phyloP scores from a whole-genome alignment of 768 basidiomycete species.

The Tricholoma hemisulphureum region DNA sequence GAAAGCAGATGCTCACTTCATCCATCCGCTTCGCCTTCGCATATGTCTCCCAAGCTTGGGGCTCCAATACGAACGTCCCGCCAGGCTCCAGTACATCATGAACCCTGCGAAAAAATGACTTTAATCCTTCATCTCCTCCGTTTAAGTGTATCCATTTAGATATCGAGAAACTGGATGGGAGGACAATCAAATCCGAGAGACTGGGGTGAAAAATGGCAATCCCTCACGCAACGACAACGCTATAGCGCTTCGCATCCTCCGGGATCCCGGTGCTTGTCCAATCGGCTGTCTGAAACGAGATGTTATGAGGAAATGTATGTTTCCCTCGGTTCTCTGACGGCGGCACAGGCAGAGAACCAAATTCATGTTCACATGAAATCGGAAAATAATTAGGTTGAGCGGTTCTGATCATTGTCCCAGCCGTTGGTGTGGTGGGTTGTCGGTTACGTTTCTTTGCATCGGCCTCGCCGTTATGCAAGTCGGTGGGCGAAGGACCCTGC shows the following conservation, averaged over 20 bases:
- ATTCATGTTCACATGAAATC: conserved; percentile 68
- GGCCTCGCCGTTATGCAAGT: background rate
- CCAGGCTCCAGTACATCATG: conserved; percentile 55
- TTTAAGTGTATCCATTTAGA: conserved; percentile 94
- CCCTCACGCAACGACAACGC: conserved; percentile 77
- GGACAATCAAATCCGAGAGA: background rate
- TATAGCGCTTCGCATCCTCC: conserved; percentile 63
- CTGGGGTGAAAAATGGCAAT: background rate
- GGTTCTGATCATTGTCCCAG: background rate
- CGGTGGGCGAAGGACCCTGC: conserved; percentile 41
- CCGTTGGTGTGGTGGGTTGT: background rate
- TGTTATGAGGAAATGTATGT: conserved; percentile 71
- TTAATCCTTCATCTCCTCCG: conserved; percentile 70
- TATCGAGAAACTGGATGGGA: conserved; percentile 64
- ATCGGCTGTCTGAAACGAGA: conserved; percentile 69
- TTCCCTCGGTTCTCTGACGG: conserved; percentile 31
- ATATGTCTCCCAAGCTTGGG: conserved; percentile 85
- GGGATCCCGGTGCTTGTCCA: conserved; percentile 61
- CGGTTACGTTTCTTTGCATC: conserved; percentile 26
- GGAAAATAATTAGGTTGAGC: conserved; percentile 63
- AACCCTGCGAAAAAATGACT: conserved; percentile 63
- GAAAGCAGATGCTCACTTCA: conserved; percentile 36
- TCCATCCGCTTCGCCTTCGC: conserved; percentile 72
- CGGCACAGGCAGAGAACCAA: conserved; percentile 74
- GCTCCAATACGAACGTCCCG: conserved; percentile 75